phyloP scores from a whole-genome alignment of 441 rosid species.

The Geranium incanum region DNA sequence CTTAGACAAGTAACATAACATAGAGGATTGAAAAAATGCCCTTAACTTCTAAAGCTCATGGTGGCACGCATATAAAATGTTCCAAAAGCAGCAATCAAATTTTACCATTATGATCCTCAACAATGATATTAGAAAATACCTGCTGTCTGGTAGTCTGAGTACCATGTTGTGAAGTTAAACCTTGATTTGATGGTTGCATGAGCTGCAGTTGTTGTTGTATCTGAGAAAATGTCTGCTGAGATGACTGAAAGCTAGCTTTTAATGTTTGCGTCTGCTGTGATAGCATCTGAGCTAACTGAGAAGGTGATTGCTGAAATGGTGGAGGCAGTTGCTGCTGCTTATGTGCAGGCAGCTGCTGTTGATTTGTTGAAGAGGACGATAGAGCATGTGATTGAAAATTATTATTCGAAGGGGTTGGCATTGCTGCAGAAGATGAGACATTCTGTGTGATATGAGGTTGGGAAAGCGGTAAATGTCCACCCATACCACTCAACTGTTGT shows the following conservation, averaged over 20 bases:
- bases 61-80: background rate
- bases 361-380: constrained; percentile 39
- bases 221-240: constrained; percentile 92
- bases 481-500: constrained; percentile 43
- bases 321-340: constrained; percentile 55
- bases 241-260: constrained; percentile 86
- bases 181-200: constrained; percentile 78
- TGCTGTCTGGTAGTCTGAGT: constrained; percentile 56
- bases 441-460: constrained; percentile 50
- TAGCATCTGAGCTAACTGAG: constrained; percentile 84
- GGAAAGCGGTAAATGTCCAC: constrained; percentile 47
- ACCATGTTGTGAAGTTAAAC: constrained; percentile 43
- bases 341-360: constrained; percentile 41
- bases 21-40: background rate
- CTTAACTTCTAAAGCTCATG: background rate
- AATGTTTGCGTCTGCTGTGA: constrained; percentile 86
- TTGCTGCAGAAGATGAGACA: constrained; percentile 34
- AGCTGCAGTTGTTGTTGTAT: constrained; percentile 85
- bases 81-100: background rate
- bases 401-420: constrained; percentile 44
- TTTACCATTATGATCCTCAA: background rate
- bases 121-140: constrained; percentile 33
- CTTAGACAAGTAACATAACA: background rate
- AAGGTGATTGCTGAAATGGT: constrained; percentile 78
- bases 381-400: constrained; percentile 39